Evolutionary conservation across 1,284 basidiomycete species (phyloP), one percentile per base, ranked within the genome.

Genomic region (Sporisorium iseilematis-ciliati): DNA sequence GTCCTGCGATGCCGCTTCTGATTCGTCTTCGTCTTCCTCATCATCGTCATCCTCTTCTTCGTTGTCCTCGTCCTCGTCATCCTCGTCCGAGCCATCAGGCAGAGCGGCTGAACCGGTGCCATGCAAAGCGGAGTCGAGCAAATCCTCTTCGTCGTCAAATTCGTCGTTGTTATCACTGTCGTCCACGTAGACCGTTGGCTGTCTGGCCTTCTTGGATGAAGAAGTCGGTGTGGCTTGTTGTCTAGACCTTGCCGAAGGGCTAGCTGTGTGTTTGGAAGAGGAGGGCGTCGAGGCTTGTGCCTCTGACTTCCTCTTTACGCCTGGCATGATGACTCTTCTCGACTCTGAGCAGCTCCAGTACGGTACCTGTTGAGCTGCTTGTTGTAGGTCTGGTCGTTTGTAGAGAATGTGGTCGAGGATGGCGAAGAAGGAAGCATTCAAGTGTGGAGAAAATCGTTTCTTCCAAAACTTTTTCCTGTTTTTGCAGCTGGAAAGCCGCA

Each of bases 81-180:
- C 78, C 12, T 72, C 78, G 11, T 79, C 73, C 40, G 78, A 67
- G 6, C 65, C 62, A n/a, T 67, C 68, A 10, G 64, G 53, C 18
- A 75, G 41, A 18, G 74, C 74, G 40, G 69, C 74, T 12, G 74
- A 76, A 0, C 74, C 74, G 12, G 69, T 72, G 7, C 74, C 69
- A 38, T 61, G 57, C 12, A 67, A 52, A 1, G 77, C 82, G 10
- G 59, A 70, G 18, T 70, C 64, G 18, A 77, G 61, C 14, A 80
- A 64, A 18, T 77, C 80, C 42, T 81, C 78, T 14, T 56, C 80
- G 48, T 84, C 82, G 40, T 82, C 82, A 21, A 78, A 77, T 46
- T 81, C 82, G 45, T 82, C 78, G 26, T 83, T 77, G 59, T 83
- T 70, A 26, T 78, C 69, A 42, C 65, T 65, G 45, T 72, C 65